phyloP scores from a whole-genome alignment of 2,329 filamentous ascomycete genomes.

The Cercospora beticola region DNA sequence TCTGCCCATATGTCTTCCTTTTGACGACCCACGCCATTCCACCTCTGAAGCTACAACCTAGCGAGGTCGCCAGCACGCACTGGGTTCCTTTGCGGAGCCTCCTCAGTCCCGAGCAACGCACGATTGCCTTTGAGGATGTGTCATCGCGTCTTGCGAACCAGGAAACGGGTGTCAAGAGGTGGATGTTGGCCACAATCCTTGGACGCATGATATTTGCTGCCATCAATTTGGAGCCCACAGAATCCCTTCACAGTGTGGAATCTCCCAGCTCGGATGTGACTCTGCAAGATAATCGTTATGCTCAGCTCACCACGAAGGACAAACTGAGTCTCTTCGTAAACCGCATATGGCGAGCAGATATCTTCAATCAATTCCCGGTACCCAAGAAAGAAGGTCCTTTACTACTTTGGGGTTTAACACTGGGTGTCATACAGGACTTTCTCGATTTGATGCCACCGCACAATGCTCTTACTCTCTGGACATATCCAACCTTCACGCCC shows the following conservation, averaged over 20 bases:
- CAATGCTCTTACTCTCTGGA: conserved; percentile 62
- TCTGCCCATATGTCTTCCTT: conserved; percentile 68
- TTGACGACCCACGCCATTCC: conserved; percentile 58
- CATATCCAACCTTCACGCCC: conserved; percentile 66
- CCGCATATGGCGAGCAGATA: conserved; percentile 28
- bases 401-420: conserved; percentile 66
- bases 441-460: conserved; percentile 66
- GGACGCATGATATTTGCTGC: conserved; percentile 69
- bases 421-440: conserved; percentile 67
- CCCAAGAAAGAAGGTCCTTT: conserved; percentile 49
- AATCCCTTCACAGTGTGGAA: conserved; percentile 57
- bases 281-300: conserved; percentile 32
- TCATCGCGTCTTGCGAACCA: conserved; percentile 60
- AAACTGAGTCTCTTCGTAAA: conserved; percentile 19
- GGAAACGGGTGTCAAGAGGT: conserved; percentile 54
- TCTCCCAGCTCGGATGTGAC: conserved; percentile 31
- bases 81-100: conserved; percentile 66
- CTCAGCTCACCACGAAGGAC: conserved; percentile 20
- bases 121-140: conserved; percentile 63
- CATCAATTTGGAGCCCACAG: conserved; percentile 61
- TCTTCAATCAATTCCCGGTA: conserved; percentile 35
- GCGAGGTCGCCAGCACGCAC: conserved; percentile 66
- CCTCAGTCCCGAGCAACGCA: conserved; percentile 60
- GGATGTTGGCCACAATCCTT: conserved; percentile 57
- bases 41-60: conserved; percentile 62